A percentile compares a stretch with the other conserved stretches of the same genome.
phyloP scores from a whole-genome alignment of 768 basidiomycete genomes.

The Glaciozyma martinii region DNA sequence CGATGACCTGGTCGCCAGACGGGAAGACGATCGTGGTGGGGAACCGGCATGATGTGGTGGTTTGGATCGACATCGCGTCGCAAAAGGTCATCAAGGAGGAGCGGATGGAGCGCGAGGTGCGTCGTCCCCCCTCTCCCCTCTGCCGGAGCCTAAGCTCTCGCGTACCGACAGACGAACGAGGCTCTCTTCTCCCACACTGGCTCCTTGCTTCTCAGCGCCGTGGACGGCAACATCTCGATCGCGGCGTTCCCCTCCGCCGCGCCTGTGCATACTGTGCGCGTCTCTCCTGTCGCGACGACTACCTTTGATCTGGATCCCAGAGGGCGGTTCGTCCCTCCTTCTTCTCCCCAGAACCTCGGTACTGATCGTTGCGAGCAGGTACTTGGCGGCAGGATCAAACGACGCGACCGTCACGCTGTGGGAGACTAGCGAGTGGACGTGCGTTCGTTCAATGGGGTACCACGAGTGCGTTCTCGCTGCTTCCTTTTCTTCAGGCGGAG shows the following conservation, averaged over 20 bases:
- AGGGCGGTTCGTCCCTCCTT: conserved; percentile 18
- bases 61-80: conserved; percentile 26
- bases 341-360: neutral
- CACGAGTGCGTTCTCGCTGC: conserved; percentile 24
- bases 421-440: conserved; percentile 32
- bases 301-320: conserved; percentile 31
- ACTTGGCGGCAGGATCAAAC: conserved; percentile 30
- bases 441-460: conserved; percentile 17
- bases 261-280: conserved; percentile 11
- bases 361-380: conserved; percentile 3
- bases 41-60: conserved; percentile 19
- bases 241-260: conserved; percentile 23
- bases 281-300: conserved; percentile 12
- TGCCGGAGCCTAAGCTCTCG: neutral
- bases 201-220: conserved; percentile 20
- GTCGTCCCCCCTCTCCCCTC: neutral
- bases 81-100: conserved; percentile 12
- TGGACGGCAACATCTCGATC: conserved; percentile 16
- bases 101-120: conserved; percentile 17
- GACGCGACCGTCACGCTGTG: conserved; percentile 31
- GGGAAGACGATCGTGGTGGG: conserved; percentile 29
- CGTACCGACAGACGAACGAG: conserved; percentile 30
- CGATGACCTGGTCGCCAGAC: conserved; percentile 31
- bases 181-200: conserved; percentile 31
- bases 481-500: neutral